Conservation (phyloP, 306 rosid genomes). For the Pyrus bretschneideri region DNA sequence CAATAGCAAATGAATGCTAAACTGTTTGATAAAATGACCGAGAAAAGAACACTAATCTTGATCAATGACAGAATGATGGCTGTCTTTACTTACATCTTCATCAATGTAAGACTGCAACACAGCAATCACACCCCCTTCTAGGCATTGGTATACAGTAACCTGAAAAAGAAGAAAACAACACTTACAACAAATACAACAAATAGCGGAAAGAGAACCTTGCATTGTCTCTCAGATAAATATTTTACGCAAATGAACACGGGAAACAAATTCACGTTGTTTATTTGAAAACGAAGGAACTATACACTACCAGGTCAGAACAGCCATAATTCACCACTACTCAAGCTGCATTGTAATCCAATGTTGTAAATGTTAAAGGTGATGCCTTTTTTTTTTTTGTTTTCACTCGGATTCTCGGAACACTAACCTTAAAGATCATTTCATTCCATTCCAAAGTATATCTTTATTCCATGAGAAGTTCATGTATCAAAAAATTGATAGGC, state of each 20-base stretch:
- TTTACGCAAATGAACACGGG: neutral
- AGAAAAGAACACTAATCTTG: neutral
- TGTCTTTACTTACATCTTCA: conserved; percentile 66
- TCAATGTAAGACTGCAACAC: conserved; percentile 89
- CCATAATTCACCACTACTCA: neutral
- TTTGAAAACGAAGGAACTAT: neutral
- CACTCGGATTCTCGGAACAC: neutral
- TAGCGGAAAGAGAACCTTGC: neutral
- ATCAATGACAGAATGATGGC: neutral
- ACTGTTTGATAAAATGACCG: neutral
- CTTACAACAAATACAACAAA: neutral
- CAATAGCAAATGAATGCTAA: neutral
- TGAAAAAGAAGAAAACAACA: conserved; percentile 15
- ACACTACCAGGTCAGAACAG: neutral
- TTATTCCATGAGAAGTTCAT: neutral
- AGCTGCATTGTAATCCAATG: neutral
- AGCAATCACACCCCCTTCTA: conserved; percentile 79
- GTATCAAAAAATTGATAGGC: neutral
- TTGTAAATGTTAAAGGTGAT: neutral
- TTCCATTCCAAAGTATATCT: neutral
- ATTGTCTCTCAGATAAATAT: neutral
- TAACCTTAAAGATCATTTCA: neutral
- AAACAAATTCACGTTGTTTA: neutral
- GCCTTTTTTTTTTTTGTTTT: neutral
- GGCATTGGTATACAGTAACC: conserved; percentile 76